Base-by-base conservation (phyloP, 2,329 filamentous ascomycete genomes). In the Neospermospora avenae region DNA sequence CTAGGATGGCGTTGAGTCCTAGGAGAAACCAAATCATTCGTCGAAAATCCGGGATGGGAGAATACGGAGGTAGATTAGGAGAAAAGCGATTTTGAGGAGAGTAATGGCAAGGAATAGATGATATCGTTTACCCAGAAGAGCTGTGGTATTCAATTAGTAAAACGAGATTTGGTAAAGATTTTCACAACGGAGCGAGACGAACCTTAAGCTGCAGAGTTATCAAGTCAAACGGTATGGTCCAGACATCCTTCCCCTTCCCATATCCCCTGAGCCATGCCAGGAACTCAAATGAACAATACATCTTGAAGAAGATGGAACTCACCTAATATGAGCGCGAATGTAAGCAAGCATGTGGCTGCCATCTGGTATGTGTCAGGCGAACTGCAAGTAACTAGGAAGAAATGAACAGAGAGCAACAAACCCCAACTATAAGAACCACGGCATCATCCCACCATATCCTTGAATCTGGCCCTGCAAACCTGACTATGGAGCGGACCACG, bases 21-120 rank as follows among this genome's bases (percentile, higher is more conserved):
- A 81, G 65, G 0, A 78, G 79, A n/a, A 61, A 73, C 71, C 74
- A 77, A 6, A 83, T 72, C 6, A 80, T 46, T 2, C 70, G 72
- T 11, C 75, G 74, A 7, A 82, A 74, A 3, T 52, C 0, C 52
- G 14, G 0, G 70, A 66, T 0, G 80, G 79, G 62, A 85, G 85
- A 56, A 85, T 80, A 54, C 80, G 77, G 5, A 81, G 71, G 65
- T 83, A 84, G 69, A 85, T 83, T 65, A 80, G 74, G 0, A 85
- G 71, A 18, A 85, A 73, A 0, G 81, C 77, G 3, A 82, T 69
- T 64, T 84, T 83, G n/a, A 81, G 74, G 24, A 82, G 70, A 1
- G 77, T 72, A 10, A 81, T 69, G 14, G 77, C 71, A 2, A 71
- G 55, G 65, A 83, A 81, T 84, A 82, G 18, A 81, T 39, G 6